Evolutionary conservation across 1,284 basidiomycete genomes (phyloP), one percentile per base, ranked within the genome.

Genomic region (Wallemia ichthyophaga): DNA sequence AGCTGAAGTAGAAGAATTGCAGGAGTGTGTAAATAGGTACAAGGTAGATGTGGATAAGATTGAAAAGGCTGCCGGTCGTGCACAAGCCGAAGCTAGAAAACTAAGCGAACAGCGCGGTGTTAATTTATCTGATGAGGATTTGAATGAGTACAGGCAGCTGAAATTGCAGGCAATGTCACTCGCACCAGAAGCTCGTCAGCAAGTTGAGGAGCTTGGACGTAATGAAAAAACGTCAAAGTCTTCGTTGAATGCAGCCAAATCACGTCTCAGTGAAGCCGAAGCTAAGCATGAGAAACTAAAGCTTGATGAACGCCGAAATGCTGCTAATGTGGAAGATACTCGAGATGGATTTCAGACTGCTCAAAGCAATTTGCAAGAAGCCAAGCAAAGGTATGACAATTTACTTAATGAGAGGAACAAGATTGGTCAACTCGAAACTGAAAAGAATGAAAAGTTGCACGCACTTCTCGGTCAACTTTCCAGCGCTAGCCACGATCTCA

Each of bases 361-460:
- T 84, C 27, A 72, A 76, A 58, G 74, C 60, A 58, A 62, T 62
- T 77, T 62, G 81, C 77, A 67, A 77, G 74, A 60, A 71, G 70
- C 76, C 1, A 79, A 78, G 62, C 78, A 81, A 65, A 81, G 86
- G 64, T 71, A 87, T 25, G 78, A 83, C 33, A 81, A 79, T 60
- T 76, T 82, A 31, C 80, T 83, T 63, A 77, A 79, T 7, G 83
- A 89, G 70, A 76, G 81, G 58, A 77, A 76, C 1, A 75, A 78
- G 61, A 81, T 86, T 63, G 92, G 86, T 58, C 82, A 85, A 72
- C 76, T 86, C 2, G 86, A 91, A 70, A 77, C 78, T 0, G 86
- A 94, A 66, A 76, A 85, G 55, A 92, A 92, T 67, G 91, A 94
- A 69, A 87, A 89, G 66, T 77, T 98, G 1, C 76, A 82, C 60